Conservation (phyloP, 2,329 filamentous ascomycete genomes). For the Xenoacremonium recifei region DNA sequence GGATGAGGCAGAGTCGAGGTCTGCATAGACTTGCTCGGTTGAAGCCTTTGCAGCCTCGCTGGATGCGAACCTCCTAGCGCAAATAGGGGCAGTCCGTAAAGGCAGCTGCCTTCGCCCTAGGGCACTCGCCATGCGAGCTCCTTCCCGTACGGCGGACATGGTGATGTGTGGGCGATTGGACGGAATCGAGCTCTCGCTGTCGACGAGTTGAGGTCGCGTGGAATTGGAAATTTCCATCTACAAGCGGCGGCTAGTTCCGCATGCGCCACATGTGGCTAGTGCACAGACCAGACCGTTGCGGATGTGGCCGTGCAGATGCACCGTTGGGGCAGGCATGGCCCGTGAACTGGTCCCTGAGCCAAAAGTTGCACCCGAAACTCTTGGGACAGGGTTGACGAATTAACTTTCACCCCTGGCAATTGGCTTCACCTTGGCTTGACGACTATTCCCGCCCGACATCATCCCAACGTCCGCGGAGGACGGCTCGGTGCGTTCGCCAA, state of each 20-base stretch:
- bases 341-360: too few relatives aligned
- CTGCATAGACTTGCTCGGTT: conserved; percentile 34
- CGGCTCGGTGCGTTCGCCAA: background rate
- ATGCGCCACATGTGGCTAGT: conserved; percentile 17
- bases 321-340: too few relatives aligned
- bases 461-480: background rate
- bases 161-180: conserved; percentile 13
- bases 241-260: conserved; percentile 1
- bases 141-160: conserved; percentile 44
- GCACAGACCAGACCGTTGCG: conserved; percentile 19
- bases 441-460: too few relatives aligned
- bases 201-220: conserved; percentile 21
- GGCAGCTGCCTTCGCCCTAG: conserved; percentile 29
- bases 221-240: conserved; percentile 35
- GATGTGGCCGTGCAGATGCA: too few relatives aligned
- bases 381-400: too few relatives aligned
- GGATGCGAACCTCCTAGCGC: conserved; percentile 44
- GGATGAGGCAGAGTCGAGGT: conserved; percentile 52
- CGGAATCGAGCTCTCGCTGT: conserved; percentile 17
- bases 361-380: too few relatives aligned
- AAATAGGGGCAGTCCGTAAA: conserved; percentile 21
- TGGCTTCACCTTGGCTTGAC: too few relatives aligned
- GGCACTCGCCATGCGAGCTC: conserved; percentile 34
- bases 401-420: too few relatives aligned
- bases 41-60: conserved; percentile 37